Evolutionary conservation across 2,329 filamentous ascomycete species (phyloP), one percentile per base, ranked within the genome.

Genomic region (Pestalotiopsis fici): DNA sequence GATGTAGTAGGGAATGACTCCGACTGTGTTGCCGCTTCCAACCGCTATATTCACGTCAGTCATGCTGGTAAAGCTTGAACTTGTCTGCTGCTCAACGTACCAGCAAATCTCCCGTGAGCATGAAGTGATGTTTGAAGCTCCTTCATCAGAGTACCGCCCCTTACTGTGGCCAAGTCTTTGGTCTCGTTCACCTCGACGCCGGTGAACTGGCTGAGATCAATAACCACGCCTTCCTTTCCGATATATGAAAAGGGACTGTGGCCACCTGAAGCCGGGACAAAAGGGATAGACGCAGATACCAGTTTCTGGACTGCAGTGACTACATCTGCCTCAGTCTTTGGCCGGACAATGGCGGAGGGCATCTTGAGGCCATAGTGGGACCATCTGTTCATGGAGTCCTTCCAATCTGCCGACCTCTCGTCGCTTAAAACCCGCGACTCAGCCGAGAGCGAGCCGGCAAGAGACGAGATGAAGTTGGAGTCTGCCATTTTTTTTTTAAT

Each of bases 11-110:
- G 68, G 65, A 37, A 73, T 72, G 3, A 69, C 70, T 1, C 74
- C 76, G 5, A 77, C 72, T 2, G 73, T 70, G 37, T 75, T 75
- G 9, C 72, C 74, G 25, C 73, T 59, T 25, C 55, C 55, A 7
- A 59, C 55, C n/a, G 55, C 55, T 59, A 28, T 28, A 1, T 3
- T 25, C 21, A 28, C 25, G n/a, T 59, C 23, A 59, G 55, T 25
- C 55, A 59, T 59, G 21, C 23, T 25, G 18, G 25, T 28, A 25
- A 28, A 23, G 11, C 25, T 15, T n/a, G 25, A 28, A 15, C 11
- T 15, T 9, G 25, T 59, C 13, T 25, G 9, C 7, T 59, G 13
- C n/a, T n/a, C n/a, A 23, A 25, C 55, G 7, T 59, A 59, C 55
- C 55, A 2, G 55, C 25, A 15, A 23, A 59, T 25, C 25, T 23